phyloP scores from a whole-genome alignment of 805 yeast genomes.

The Myxozyma lipomycoides region DNA sequence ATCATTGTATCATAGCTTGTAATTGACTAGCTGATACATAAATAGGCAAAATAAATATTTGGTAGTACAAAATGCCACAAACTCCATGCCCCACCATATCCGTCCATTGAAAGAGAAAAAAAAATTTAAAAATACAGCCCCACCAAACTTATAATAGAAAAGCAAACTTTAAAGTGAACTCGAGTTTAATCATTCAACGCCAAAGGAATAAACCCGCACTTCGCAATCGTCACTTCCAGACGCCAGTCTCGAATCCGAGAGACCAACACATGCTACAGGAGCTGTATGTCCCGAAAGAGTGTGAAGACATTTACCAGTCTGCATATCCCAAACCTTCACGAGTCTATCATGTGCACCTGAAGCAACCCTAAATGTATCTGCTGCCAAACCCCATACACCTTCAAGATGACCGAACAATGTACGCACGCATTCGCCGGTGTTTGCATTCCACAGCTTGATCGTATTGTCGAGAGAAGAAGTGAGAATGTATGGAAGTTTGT shows the following conservation, averaged over 20 bases:
- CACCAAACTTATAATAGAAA: neutral
- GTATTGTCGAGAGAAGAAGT: constrained; percentile 96
- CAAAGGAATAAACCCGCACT: constrained; percentile 82
- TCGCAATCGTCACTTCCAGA: constrained; percentile 87
- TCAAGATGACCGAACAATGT: constrained; percentile 98
- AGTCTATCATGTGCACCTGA: constrained; percentile 91
- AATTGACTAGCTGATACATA: too few species aligned
- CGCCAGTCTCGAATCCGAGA: constrained; percentile 84
- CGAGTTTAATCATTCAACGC: constrained; percentile 37
- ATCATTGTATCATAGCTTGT: too few species aligned
- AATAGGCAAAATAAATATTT: too few species aligned
- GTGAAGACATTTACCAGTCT: constrained; percentile 89
- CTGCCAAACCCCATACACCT: constrained; percentile 96
- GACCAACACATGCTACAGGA: constrained; percentile 62
- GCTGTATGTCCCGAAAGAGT: constrained; percentile 72
- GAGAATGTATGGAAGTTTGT: constrained; percentile 17
- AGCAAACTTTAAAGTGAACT: too few species aligned
- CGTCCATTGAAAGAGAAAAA: too few species aligned
- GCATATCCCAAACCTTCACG: constrained; percentile 93
- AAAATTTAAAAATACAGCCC: neutral
- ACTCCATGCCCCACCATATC: too few species aligned
- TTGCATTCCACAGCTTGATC: constrained; percentile 90
- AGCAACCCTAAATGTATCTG: constrained; percentile 90
- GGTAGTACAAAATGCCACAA: too few species aligned
- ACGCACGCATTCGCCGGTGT: constrained; percentile 79